phyloP scores from a whole-genome alignment of 2,329 filamentous ascomycete genomes.

The Diaporthe velutina region DNA sequence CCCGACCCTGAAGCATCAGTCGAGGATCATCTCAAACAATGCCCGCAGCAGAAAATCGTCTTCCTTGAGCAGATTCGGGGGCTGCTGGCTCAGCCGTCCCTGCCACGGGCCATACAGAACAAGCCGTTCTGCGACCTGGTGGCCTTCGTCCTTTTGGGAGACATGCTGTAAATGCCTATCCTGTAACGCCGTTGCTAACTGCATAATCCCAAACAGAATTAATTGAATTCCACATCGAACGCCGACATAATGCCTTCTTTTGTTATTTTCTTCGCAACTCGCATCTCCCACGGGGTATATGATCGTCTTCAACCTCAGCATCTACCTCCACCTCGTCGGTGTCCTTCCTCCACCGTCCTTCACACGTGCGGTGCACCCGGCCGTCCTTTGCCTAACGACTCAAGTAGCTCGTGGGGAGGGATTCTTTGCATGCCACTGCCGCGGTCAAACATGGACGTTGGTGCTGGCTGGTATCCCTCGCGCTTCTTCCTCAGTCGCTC shows the following conservation, averaged over 20 bases:
- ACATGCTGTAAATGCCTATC: constrained; percentile 30
- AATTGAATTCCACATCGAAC: constrained; percentile 32
- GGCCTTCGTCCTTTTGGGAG: background rate
- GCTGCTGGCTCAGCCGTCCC: background rate
- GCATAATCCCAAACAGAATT: constrained; percentile 30
- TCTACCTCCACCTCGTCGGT: constrained; percentile 4
- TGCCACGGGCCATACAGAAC: background rate
- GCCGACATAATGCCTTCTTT: constrained; percentile 37
- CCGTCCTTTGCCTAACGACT: constrained; percentile 63
- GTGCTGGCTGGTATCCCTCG: constrained; percentile 85
- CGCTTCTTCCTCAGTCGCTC: constrained; percentile 82
- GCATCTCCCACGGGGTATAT: constrained; percentile 25
- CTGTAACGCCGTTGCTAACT: constrained; percentile 38
- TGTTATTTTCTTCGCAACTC: background rate
- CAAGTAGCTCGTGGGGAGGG: constrained; percentile 71
- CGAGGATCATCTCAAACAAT: background rate
- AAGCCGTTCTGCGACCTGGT: background rate
- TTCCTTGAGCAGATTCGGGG: background rate
- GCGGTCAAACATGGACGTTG: constrained; percentile 73
- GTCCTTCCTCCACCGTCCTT: constrained; percentile 40
- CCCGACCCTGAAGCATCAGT: background rate
- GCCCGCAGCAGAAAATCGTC: background rate
- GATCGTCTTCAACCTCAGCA: background rate
- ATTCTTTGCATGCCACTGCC: constrained; percentile 70
- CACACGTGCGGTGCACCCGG: constrained; percentile 65